These are phyloP conservation scores for Phytopythium vexans DNA, from an alignment of 352 stramenopile genomes.

Conservation along the genomic window DNA sequence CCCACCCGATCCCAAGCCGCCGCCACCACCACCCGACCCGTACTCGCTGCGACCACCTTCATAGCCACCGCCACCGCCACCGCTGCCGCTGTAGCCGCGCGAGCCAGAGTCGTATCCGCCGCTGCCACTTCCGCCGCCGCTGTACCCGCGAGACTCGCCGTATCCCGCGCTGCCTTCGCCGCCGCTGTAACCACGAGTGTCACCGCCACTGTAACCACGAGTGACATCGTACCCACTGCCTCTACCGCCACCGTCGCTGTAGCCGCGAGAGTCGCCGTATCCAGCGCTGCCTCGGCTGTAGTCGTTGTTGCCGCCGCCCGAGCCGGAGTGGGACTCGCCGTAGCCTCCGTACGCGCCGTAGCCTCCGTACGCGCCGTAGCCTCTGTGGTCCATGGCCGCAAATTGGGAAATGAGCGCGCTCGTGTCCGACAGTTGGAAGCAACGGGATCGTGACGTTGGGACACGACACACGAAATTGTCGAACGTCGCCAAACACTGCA, in stretches of 20 bases:
- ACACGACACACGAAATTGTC: too few species aligned
- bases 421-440: too few species aligned
- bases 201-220: conserved; percentile 7
- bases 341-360: conserved; percentile 16
- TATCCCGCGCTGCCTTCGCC: conserved; percentile 3
- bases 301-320: conserved; percentile 14
- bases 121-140: conserved; percentile 9
- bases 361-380: conserved; percentile 22
- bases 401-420: too few species aligned
- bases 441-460: too few species aligned
- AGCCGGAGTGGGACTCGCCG: conserved; percentile 5
- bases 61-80: conserved; percentile 1
- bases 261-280: conserved; percentile 14
- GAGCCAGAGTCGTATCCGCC: conserved; percentile 16
- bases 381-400: too few species aligned
- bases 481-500: too few species aligned
- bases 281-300: conserved; percentile 10
- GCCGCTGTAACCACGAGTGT: conserved; percentile 1
- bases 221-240: too few species aligned
- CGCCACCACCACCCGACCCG: conserved; percentile 12
- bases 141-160: conserved; percentile 12
- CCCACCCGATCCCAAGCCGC: conserved; percentile 1
- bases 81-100: conserved; percentile 22
- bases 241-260: conserved; percentile 2
- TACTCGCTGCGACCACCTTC: conserved; percentile 12